Conservation (phyloP, 2,329 filamentous ascomycete genomes). For the Lasiodiplodia hormozganensis region DNA sequence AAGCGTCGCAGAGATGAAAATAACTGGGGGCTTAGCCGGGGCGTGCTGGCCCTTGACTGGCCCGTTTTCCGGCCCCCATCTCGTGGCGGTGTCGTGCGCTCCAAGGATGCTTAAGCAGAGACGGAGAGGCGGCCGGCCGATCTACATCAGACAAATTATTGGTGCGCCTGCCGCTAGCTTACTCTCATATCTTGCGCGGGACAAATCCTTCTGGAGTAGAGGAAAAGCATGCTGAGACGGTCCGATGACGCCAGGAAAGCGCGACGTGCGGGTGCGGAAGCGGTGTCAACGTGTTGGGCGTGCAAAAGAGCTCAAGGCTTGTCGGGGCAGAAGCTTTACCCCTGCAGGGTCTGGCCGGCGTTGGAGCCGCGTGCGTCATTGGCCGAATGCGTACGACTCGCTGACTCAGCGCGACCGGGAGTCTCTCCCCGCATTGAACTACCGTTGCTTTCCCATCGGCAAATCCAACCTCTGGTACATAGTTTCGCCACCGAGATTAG, state of each 20-base stretch:
- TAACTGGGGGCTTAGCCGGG: background rate
- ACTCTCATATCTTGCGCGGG: background rate
- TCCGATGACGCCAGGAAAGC: background rate
- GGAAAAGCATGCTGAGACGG: background rate
- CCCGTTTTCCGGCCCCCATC: background rate
- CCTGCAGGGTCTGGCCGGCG: background rate
- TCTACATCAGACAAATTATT: background rate
- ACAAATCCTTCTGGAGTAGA: background rate
- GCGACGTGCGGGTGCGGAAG: background rate
- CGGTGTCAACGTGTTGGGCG: background rate
- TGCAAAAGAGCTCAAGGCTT: background rate
- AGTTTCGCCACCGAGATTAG: background rate
- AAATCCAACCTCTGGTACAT: background rate
- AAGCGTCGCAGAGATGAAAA: background rate
- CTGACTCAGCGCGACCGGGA: background rate
- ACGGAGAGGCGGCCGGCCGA: background rate
- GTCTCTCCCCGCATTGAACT: slow-evolving; percentile 4
- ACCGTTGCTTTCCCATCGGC: background rate
- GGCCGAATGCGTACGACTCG: background rate
- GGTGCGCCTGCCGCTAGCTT: background rate
- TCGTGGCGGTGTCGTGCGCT: background rate
- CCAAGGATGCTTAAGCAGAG: background rate
- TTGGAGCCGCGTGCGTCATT: slow-evolving; percentile 12
- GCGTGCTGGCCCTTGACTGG: background rate
- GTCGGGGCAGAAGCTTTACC: background rate